These are phyloP conservation scores for Colletotrichum viniferum DNA, from an alignment of 2,329 filamentous ascomycete genomes.

Conservation along the genomic window DNA sequence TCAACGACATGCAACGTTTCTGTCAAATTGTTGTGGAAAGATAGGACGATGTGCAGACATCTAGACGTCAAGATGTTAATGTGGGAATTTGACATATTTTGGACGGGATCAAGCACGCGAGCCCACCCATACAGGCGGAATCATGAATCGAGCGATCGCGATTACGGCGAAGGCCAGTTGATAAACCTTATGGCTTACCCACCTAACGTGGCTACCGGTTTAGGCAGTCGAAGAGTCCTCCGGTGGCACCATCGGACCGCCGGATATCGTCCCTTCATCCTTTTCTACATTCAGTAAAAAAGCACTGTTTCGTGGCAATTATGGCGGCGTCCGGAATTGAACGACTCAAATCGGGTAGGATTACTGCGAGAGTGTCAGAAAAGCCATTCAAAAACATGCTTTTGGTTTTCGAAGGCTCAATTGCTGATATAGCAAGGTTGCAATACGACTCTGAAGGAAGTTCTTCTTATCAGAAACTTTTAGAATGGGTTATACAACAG, in stretches of 20 bases:
- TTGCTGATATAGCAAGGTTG: not conserved
- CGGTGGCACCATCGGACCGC: not conserved
- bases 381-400: not conserved
- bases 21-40: not conserved
- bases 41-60: not conserved
- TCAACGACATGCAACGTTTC: not conserved
- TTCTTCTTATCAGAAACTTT: not conserved
- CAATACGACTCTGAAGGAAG: not conserved
- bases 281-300: not conserved
- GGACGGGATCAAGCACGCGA: not conserved
- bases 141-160: not conserved
- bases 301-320: not conserved
- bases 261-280: not conserved
- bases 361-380: not conserved
- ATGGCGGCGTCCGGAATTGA: not conserved
- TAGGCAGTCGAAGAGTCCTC: not conserved
- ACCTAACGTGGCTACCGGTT: not conserved
- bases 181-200: not conserved
- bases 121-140: not conserved
- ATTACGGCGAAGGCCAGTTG: not conserved
- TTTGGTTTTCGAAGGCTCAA: not conserved
- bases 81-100: not conserved
- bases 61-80: not conserved
- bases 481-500: not conserved
- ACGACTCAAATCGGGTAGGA: not conserved